Percentiles rank a stretch among this genome's conserved stretches.
phyloP scores from a whole-genome alignment of 73 alveolate species.

The Tetrahymena elliotti region DNA sequence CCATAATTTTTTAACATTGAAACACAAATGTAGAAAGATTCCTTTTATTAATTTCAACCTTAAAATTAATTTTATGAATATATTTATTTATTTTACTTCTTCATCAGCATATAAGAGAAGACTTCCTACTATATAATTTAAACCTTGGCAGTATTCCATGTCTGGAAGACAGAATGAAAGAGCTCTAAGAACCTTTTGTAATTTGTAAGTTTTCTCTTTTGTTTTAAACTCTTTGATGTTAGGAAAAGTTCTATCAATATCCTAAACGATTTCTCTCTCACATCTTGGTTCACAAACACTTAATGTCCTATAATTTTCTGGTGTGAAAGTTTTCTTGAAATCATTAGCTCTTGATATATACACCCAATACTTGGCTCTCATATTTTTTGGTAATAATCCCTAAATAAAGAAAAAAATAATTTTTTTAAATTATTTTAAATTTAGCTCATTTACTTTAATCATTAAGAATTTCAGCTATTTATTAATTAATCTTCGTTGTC shows the following conservation, averaged over 20 bases:
- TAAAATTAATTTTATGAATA: not conserved
- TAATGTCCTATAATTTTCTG: not conserved
- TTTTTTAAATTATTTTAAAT: not conserved
- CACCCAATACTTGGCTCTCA: not conserved
- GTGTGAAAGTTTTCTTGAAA: not conserved
- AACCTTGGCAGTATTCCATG: not conserved
- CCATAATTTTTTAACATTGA: not conserved
- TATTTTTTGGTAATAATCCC: not conserved
- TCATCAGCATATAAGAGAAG: not conserved
- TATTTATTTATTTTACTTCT: not conserved
- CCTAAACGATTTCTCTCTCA: not conserved
- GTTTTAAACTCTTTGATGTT: not conserved
- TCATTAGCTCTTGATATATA: not conserved
- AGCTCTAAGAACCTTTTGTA: not conserved
- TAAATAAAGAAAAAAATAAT: not conserved
- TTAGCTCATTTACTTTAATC: not conserved
- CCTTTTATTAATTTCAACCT: not conserved
- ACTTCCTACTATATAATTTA: not conserved
- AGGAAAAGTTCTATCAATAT: not conserved
- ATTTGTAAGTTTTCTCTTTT: not conserved
- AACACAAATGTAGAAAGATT: not conserved
- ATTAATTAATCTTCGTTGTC: not conserved
- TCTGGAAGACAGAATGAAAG: not conserved
- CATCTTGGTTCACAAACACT: not conserved
- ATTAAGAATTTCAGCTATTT: not conserved